Conservation (phyloP, 2,329 filamentous ascomycete species). For the Exophiala sp. region DNA sequence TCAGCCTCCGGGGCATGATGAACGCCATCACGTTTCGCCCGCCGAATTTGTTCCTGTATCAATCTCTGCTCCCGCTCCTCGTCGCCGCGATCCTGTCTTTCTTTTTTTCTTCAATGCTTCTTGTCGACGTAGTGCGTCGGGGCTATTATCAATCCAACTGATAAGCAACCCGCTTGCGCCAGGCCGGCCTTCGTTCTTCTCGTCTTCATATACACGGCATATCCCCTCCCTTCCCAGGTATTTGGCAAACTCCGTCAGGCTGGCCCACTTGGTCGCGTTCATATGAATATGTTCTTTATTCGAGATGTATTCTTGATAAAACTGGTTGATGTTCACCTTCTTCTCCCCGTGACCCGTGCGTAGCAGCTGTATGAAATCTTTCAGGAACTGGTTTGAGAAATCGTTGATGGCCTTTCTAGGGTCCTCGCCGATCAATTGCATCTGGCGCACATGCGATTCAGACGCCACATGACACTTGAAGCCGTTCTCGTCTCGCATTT, state of each 20-base stretch:
- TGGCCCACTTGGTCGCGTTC: conserved; percentile 87
- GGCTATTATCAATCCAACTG: conserved; percentile 85
- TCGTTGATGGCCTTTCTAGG: conserved; percentile 76
- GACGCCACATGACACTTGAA: conserved; percentile 84
- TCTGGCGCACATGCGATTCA: conserved; percentile 83
- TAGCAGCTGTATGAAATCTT: conserved; percentile 70
- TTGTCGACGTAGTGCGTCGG: conserved; percentile 71
- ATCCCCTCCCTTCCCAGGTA: conserved; percentile 78
- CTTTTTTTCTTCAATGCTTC: conserved; percentile 77
- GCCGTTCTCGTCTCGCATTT: conserved; percentile 79
- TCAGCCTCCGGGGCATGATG: conserved; percentile 40
- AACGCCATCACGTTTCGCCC: conserved; percentile 59
- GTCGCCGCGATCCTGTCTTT: conserved; percentile 81
- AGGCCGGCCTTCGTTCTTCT: conserved; percentile 52
- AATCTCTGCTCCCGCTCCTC: conserved; percentile 81
- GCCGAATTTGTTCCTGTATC: conserved; percentile 75
- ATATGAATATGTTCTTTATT: conserved; percentile 87
- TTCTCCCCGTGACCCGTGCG: conserved; percentile 87
- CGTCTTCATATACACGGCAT: conserved; percentile 81
- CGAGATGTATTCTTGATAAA: conserved; percentile 90
- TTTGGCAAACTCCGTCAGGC: conserved; percentile 84
- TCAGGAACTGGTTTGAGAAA: conserved; percentile 73
- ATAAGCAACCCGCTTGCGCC: conserved; percentile 56
- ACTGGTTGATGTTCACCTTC: conserved; percentile 78
- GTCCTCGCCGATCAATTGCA: conserved; percentile 81